These are phyloP conservation scores for Prunus campanulata DNA, from an alignment of 306 rosid species.

Conservation along the genomic window DNA sequence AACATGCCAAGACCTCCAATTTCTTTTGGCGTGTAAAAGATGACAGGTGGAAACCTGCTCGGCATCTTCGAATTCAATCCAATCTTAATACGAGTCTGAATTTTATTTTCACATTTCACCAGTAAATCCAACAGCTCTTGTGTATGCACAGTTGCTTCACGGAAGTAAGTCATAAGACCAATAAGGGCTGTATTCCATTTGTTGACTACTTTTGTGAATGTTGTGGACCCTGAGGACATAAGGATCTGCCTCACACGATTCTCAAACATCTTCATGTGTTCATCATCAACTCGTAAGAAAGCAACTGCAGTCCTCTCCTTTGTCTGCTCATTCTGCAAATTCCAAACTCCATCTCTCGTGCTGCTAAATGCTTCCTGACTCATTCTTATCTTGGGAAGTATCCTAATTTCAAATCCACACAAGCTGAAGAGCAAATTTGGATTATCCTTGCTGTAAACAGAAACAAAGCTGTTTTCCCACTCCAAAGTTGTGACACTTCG, in stretches of 20 bases:
- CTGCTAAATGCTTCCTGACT: constrained; percentile 98
- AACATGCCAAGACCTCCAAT: constrained; percentile 99
- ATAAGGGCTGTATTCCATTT: constrained; percentile 98
- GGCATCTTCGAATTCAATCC: constrained; percentile 99
- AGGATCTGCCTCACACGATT: constrained; percentile 99
- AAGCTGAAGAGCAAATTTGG: constrained; percentile 98
- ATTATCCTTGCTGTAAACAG: constrained; percentile 99
- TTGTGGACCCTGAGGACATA: constrained; percentile 99
- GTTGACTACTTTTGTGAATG: constrained; percentile 95
- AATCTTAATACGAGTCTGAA: constrained; percentile 98
- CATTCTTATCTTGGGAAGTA: constrained; percentile 98
- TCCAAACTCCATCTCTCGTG: constrained; percentile 95
- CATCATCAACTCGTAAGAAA: constrained; percentile 95
- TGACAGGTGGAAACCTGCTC: constrained; percentile 99
- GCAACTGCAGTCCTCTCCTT: constrained; percentile 97
- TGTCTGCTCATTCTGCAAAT: constrained; percentile 93
- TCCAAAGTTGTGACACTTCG: constrained; percentile 95
- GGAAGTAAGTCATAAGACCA: constrained; percentile 98
- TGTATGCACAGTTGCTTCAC: constrained; percentile 98
- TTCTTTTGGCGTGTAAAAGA: constrained; percentile 96
- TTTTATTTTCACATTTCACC: constrained; percentile 97
- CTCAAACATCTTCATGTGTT: constrained; percentile 97
- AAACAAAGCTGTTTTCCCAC: constrained; percentile 99
- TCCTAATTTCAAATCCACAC: constrained; percentile 98
- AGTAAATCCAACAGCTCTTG: constrained; percentile 94